Conservation (phyloP, 345 rosid species). For the Laguncularia racemosa region DNA sequence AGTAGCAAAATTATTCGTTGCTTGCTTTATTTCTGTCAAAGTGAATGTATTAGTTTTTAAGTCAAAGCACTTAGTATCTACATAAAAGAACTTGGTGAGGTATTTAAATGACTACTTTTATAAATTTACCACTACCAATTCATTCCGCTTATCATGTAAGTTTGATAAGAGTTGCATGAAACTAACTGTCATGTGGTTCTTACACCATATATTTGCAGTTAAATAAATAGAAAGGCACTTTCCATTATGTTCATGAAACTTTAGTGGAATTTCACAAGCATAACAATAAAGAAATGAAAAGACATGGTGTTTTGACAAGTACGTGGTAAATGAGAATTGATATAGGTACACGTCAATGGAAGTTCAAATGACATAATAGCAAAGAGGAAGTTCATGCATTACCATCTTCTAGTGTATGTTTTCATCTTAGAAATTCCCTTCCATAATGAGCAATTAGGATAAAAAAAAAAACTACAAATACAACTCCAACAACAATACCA, state of each 20-base stretch:
- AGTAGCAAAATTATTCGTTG: constrained; percentile 7
- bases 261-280: too few species aligned
- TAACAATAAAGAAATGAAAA: too few species aligned
- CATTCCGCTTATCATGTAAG: background rate
- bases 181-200: background rate
- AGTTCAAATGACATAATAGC: background rate
- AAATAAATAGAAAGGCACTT: too few species aligned
- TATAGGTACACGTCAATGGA: background rate
- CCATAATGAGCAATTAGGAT: background rate
- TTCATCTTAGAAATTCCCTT: background rate
- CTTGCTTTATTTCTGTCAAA: constrained; percentile 10
- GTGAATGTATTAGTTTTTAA: constrained; percentile 11
- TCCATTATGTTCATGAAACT: too few species aligned
- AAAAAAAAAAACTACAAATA: background rate
- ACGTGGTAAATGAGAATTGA: too few species aligned
- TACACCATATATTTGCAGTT: background rate
- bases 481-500: background rate
- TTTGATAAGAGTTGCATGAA: background rate
- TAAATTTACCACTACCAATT: background rate
- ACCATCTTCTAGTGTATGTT: background rate
- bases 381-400: background rate
- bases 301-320: too few species aligned
- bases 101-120: background rate
- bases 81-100: background rate
- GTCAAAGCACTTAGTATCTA: constrained; percentile 6